Percentiles rank a stretch among this genome's conserved stretches.
These are phyloP conservation scores for Fusarium fujikuroi DNA, from an alignment of 2,329 filamentous ascomycete genomes.

Conservation along the genomic window DNA sequence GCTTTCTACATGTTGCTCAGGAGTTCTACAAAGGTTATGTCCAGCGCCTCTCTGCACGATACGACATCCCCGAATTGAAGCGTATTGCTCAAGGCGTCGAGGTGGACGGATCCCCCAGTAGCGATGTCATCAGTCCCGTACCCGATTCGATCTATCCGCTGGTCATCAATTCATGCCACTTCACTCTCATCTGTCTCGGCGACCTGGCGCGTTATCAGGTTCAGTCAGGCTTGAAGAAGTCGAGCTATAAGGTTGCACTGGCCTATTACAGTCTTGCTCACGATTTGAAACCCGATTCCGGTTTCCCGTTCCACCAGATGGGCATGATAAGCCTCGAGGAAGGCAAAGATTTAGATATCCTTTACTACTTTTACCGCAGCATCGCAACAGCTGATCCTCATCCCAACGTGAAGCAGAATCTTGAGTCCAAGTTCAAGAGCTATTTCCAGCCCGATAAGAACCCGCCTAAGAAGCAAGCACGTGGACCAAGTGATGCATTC, in stretches of 20 bases:
- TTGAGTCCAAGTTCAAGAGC: conserved; percentile 79
- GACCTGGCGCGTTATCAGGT: conserved; percentile 89
- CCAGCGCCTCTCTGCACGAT: conserved; percentile 75
- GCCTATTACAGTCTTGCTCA: conserved; percentile 87
- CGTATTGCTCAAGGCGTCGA: conserved; percentile 56
- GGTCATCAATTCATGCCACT: conserved; percentile 80
- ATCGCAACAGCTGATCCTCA: conserved; percentile 79
- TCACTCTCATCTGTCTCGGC: conserved; percentile 85
- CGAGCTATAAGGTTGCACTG: conserved; percentile 81
- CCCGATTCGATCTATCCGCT: conserved; percentile 63
- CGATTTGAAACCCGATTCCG: conserved; percentile 80
- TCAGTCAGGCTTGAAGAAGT: conserved; percentile 77
- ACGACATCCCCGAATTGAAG: conserved; percentile 63
- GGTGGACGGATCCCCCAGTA: conserved; percentile 41
- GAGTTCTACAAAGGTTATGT: conserved; percentile 90
- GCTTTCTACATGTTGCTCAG: conserved; percentile 88
- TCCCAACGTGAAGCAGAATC: conserved; percentile 77
- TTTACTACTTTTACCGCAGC: conserved; percentile 90
- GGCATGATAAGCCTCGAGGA: conserved; percentile 85
- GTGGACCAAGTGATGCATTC: conserved; percentile 68
- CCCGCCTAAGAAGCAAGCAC: conserved; percentile 44
- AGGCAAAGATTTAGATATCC: conserved; percentile 81
- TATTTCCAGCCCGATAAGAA: conserved; percentile 54
- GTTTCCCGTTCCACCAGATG: conserved; percentile 88
- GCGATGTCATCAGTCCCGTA: conserved; percentile 56